Conservation (phyloP, 768 basidiomycete species). For the Psilocybe subaeruginosa region DNA sequence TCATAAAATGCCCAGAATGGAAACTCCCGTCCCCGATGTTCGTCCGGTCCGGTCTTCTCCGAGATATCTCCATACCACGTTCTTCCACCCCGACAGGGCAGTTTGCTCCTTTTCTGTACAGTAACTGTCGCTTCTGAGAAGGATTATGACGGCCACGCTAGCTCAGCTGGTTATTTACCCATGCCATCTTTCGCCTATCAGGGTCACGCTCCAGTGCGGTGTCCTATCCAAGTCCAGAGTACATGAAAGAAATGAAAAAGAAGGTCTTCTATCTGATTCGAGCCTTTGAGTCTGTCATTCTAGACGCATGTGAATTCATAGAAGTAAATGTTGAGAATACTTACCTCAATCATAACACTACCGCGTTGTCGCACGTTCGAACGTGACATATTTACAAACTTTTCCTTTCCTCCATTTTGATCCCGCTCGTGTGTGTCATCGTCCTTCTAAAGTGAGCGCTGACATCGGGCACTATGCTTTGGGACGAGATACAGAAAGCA, state of each 20-base stretch:
- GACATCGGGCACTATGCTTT: neutral
- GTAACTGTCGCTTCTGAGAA: neutral
- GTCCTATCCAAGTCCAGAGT: neutral
- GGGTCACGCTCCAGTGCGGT: neutral
- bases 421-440: neutral
- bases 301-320: neutral
- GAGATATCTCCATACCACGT: conserved; percentile 22
- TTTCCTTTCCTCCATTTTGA: neutral
- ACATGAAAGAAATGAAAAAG: neutral
- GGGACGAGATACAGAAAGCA: neutral
- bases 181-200: neutral
- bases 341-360: neutral
- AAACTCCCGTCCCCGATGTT: conserved; percentile 23
- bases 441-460: neutral
- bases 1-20: conserved; percentile 24
- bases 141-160: neutral
- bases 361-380: conserved; percentile 1
- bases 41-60: conserved; percentile 23
- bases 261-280: conserved; percentile 3
- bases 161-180: neutral
- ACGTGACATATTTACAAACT: neutral
- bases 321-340: neutral
- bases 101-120: neutral
- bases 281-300: neutral
- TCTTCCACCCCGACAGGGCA: neutral